A percentile compares a stretch with the other conserved stretches of the same genome.
These are phyloP conservation scores for Lentinula sp. DNA, from an alignment of 768 basidiomycete genomes.

Conservation along the genomic window DNA sequence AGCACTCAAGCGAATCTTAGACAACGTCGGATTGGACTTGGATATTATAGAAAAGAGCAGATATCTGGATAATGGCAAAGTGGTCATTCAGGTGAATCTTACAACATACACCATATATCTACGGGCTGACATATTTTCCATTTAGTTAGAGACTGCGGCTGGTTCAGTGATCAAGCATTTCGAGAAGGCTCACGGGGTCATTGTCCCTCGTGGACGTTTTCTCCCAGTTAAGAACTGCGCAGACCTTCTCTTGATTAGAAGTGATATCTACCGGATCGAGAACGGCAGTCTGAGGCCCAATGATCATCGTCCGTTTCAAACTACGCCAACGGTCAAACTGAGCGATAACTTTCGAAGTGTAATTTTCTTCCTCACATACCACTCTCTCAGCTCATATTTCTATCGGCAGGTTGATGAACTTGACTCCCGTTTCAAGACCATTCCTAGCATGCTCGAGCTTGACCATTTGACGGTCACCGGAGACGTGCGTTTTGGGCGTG, in stretches of 20 bases:
- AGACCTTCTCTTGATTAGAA: constrained; percentile 83
- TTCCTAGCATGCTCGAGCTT: constrained; percentile 83
- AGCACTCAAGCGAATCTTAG: constrained; percentile 84
- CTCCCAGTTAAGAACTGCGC: constrained; percentile 88
- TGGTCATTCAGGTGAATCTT: constrained; percentile 64
- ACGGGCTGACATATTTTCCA: not conserved
- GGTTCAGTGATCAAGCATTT: constrained; percentile 95
- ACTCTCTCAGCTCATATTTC: not conserved
- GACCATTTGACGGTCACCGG: constrained; percentile 94
- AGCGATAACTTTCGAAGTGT: constrained; percentile 97
- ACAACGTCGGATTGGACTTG: constrained; percentile 77
- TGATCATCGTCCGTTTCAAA: constrained; percentile 73
- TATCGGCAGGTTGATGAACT: constrained; percentile 65
- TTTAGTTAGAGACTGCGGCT: constrained; percentile 63
- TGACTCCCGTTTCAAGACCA: constrained; percentile 93
- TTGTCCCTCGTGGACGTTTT: constrained; percentile 92
- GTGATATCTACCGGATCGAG: constrained; percentile 79
- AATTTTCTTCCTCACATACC: constrained; percentile 3
- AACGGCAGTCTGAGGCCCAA: constrained; percentile 88
- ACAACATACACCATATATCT: not conserved
- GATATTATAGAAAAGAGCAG: constrained; percentile 95
- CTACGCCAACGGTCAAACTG: constrained; percentile 90
- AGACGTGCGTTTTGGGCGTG: constrained; percentile 85
- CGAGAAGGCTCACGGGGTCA: constrained; percentile 86
- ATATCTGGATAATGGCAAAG: constrained; percentile 76